phyloP scores from a whole-genome alignment of 805 yeast genomes.

The Pichia paraexigua region DNA sequence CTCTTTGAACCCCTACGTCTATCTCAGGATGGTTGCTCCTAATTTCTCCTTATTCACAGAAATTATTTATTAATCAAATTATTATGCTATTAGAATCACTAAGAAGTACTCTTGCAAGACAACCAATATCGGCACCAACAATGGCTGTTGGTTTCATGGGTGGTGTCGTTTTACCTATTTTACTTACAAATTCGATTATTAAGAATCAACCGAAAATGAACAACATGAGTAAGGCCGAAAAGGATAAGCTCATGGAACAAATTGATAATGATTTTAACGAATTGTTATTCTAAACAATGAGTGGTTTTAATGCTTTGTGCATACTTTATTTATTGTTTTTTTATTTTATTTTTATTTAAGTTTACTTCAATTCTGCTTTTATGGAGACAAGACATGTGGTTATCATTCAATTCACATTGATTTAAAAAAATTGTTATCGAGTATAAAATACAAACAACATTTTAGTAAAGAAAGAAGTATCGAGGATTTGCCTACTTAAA shows the following conservation, averaged over 20 bases:
- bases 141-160: conserved; percentile 14
- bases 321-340: background rate
- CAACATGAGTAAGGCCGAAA: background rate
- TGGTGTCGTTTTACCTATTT: conserved; percentile 14
- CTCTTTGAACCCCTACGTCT: no score
- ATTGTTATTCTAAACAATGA: background rate
- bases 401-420: background rate
- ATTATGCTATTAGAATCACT: background rate
- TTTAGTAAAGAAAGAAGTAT: no score
- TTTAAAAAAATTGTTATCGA: background rate
- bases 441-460: no score
- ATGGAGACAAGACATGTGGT: background rate
- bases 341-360: background rate
- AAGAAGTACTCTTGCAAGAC: background rate
- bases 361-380: background rate
- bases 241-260: background rate
- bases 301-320: background rate
- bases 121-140: conserved; percentile 11
- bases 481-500: no score
- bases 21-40: no score
- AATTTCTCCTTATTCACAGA: background rate
- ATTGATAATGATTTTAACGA: background rate
- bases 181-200: conserved; percentile 10
- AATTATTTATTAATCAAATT: background rate
- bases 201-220: conserved; percentile 2